Conservation (phyloP, 2,329 filamentous ascomycete genomes). For the Penicillium sp. region DNA sequence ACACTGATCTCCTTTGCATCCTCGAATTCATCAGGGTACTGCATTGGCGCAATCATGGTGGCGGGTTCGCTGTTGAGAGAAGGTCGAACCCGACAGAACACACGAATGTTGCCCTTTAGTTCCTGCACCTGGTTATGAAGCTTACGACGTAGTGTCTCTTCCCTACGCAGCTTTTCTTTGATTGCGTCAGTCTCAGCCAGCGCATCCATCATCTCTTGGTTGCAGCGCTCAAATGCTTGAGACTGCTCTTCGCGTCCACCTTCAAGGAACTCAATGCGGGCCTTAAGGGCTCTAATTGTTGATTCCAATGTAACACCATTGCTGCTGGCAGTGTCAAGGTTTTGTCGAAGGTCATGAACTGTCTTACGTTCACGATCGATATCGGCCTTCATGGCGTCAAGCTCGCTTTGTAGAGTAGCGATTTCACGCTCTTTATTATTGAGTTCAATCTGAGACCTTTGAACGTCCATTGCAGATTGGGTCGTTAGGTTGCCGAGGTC, state of each 20-base stretch:
- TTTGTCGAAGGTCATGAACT: slow-evolving; percentile 58
- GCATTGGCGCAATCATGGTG: slow-evolving; percentile 69
- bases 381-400: slow-evolving; percentile 47
- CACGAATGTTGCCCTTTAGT: slow-evolving; percentile 95
- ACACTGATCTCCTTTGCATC: slow-evolving; percentile 87
- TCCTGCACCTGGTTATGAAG: slow-evolving; percentile 98
- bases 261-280: slow-evolving; percentile 85
- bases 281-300: slow-evolving; percentile 71
- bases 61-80: slow-evolving; percentile 58
- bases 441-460: slow-evolving; percentile 45
- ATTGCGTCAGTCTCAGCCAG: slow-evolving; percentile 67
- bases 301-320: slow-evolving; percentile 70
- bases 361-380: slow-evolving; percentile 64
- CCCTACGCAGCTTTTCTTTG: slow-evolving; percentile 80
- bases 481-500: slow-evolving; percentile 41
- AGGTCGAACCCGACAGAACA: slow-evolving; percentile 94
- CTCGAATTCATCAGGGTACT: slow-evolving; percentile 74
- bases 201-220: slow-evolving; percentile 77
- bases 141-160: slow-evolving; percentile 86
- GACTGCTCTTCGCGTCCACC: slow-evolving; percentile 88
- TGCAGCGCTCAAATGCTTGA: slow-evolving; percentile 78
- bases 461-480: slow-evolving; percentile 37
- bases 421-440: slow-evolving; percentile 58
- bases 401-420: slow-evolving; percentile 42
- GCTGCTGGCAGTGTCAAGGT: slow-evolving; percentile 59